A percentile compares a stretch with the other conserved stretches of the same genome.
Evolutionary conservation across 2,329 filamentous ascomycete species (phyloP).

Genomic region (Exophiala aquamarina): DNA sequence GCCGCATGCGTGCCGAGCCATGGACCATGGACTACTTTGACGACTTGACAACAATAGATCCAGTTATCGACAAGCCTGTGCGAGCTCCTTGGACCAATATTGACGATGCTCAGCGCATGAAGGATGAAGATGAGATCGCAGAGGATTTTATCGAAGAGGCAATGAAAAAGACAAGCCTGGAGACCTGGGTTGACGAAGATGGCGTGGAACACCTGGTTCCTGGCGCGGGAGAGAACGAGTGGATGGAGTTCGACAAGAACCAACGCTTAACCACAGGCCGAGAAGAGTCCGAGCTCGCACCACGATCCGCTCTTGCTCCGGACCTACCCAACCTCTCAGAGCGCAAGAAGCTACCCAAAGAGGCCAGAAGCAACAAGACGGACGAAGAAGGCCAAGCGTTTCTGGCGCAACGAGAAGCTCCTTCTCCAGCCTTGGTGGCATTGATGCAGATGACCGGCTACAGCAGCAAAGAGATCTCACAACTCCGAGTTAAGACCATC

Average conservation of each 20-base stretch:
- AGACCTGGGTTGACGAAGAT: slow-evolving; percentile 28
- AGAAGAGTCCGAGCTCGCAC: slow-evolving; percentile 49
- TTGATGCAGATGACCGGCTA: slow-evolving; percentile 60
- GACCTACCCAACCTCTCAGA: slow-evolving; percentile 50
- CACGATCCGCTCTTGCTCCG: slow-evolving; percentile 51
- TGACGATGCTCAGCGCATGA: slow-evolving; percentile 60
- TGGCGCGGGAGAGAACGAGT: slow-evolving; percentile 8
- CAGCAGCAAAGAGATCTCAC: slow-evolving; percentile 45
- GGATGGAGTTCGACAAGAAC: slow-evolving; percentile 31
- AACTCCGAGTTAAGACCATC: slow-evolving; percentile 68
- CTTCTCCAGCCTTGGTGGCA: slow-evolving; percentile 41
- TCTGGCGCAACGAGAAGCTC: slow-evolving; percentile 8
- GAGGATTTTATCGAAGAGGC: slow-evolving; percentile 57
- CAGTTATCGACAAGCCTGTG: slow-evolving; percentile 72
- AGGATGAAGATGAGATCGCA: slow-evolving; percentile 61
- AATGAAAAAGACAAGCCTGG: slow-evolving; percentile 42
- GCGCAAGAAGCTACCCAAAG: slow-evolving; percentile 30
- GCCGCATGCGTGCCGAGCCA: slow-evolving; percentile 70
- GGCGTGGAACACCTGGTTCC: slow-evolving; percentile 13
- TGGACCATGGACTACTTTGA: slow-evolving; percentile 76
- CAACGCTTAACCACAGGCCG: slow-evolving; percentile 52
- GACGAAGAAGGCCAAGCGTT: slow-evolving; percentile 29
- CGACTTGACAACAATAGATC: slow-evolving; percentile 75
- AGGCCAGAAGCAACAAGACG: slow-evolving; percentile 30
- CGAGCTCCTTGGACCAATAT: slow-evolving; percentile 50